Conservation (phyloP, 805 yeast genomes). For the Wickerhamomyces xylosicus region DNA sequence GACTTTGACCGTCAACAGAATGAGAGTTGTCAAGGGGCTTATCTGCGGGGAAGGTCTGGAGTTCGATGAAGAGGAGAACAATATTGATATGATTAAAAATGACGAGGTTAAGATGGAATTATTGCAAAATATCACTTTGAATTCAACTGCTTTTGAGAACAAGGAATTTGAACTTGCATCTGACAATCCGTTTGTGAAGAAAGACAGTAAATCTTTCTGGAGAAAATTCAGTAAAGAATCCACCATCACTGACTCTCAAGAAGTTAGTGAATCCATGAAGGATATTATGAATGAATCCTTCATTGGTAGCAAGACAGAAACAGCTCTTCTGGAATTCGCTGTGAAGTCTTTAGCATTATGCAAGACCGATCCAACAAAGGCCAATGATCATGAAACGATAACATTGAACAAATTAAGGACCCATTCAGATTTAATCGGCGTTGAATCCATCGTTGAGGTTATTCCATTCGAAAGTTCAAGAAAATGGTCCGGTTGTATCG, state of each 20-base stretch:
- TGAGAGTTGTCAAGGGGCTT: slow-evolving; percentile 79
- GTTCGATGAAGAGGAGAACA: slow-evolving; percentile 36
- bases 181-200: slow-evolving; percentile 20
- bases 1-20: slow-evolving; percentile 85
- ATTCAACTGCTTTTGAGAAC: slow-evolving; percentile 87
- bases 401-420: slow-evolving; percentile 37
- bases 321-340: slow-evolving; percentile 71
- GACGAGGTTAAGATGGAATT: slow-evolving; percentile 16
- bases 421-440: slow-evolving; percentile 19
- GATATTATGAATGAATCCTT: slow-evolving; percentile 24
- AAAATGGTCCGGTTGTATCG: slow-evolving; percentile 85
- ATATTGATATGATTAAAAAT: slow-evolving; percentile 9
- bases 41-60: slow-evolving; percentile 40
- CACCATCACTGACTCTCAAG: slow-evolving; percentile 28
- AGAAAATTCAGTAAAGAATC: neutral
- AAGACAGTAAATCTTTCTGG: slow-evolving; percentile 9
- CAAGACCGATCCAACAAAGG: slow-evolving; percentile 20
- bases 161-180: slow-evolving; percentile 16
- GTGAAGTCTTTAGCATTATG: slow-evolving; percentile 39
- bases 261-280: neutral
- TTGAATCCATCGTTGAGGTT: slow-evolving; percentile 45
- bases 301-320: slow-evolving; percentile 91
- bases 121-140: slow-evolving; percentile 54
- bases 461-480: slow-evolving; percentile 89
- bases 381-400: slow-evolving; percentile 2